These are phyloP conservation scores for Rhytidiadelphus loreus DNA, from an alignment of 225 moss, liverwort and hornwort species.

Conservation along the genomic window DNA sequence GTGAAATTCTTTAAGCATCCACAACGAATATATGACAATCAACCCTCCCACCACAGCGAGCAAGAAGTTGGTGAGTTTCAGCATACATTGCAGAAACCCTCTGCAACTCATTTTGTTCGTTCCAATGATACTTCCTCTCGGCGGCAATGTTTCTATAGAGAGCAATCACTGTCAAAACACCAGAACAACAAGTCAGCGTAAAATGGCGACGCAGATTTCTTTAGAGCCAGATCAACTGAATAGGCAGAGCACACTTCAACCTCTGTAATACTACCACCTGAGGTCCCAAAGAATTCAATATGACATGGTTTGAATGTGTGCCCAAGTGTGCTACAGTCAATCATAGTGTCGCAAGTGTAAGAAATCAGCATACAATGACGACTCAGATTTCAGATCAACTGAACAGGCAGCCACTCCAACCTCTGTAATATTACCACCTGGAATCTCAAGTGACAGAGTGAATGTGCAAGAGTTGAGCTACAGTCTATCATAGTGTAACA, in stretches of 20 bases:
- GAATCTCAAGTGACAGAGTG: neutral
- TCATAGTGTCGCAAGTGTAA: neutral
- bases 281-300: neutral
- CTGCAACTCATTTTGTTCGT: constrained; percentile 56
- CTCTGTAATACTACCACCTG: neutral
- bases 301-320: neutral
- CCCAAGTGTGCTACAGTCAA: neutral
- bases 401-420: neutral
- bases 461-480: neutral
- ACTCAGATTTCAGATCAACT: neutral
- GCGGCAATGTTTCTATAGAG: neutral
- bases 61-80: constrained; percentile 77
- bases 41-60: constrained; percentile 67
- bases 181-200: neutral
- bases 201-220: neutral
- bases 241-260: neutral
- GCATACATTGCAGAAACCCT: constrained; percentile 75
- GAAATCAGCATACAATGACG: neutral
- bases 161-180: neutral
- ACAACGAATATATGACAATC: constrained; percentile 78
- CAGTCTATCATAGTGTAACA: neutral
- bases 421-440: neutral
- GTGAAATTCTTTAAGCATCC: constrained; percentile 80
- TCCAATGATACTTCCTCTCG: neutral
- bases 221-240: neutral